These are phyloP conservation scores for Trypanosoma congolense DNA, from an alignment of 208 protist species.

Conservation along the genomic window DNA sequence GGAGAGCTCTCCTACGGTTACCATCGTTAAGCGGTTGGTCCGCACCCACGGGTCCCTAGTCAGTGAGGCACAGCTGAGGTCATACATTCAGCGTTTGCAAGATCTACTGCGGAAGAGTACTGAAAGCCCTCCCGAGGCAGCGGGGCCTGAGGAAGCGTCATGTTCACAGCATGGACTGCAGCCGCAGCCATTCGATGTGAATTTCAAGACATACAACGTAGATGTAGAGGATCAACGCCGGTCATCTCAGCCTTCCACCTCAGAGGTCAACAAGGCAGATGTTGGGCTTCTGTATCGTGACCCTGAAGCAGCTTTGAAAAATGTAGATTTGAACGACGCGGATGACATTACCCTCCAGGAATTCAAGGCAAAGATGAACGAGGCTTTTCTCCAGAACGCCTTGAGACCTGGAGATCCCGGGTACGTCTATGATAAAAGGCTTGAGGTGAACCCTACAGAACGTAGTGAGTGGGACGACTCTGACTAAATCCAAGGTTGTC, in stretches of 20 bases:
- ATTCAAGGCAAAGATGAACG: constrained; percentile 87
- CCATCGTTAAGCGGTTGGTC: constrained; percentile 50
- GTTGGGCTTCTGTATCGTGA: constrained; percentile 86
- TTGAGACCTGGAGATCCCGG: constrained; percentile 75
- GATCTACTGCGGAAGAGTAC: constrained; percentile 21
- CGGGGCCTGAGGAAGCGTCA: background rate
- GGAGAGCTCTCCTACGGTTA: constrained; percentile 26
- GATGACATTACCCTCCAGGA: constrained; percentile 83
- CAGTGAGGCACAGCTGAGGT: constrained; percentile 49
- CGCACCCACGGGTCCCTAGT: constrained; percentile 56
- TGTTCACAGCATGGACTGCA: background rate
- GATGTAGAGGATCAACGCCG: background rate
- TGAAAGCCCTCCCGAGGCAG: background rate
- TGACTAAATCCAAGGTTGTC: constrained; percentile 11
- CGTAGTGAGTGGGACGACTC: constrained; percentile 86
- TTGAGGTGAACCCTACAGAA: constrained; percentile 61
- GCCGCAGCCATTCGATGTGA: too few relatives aligned
- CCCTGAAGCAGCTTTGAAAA: constrained; percentile 72
- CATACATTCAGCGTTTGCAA: constrained; percentile 60
- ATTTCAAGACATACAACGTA: background rate
- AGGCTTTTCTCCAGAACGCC: constrained; percentile 60
- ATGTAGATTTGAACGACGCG: constrained; percentile 87
- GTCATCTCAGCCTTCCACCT: background rate
- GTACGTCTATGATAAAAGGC: constrained; percentile 84
- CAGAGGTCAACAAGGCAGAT: constrained; percentile 70